A percentile compares a stretch with the other conserved stretches of the same genome.
These are phyloP conservation scores for Ophiognomonia clavigignenti-juglandacearum DNA, from an alignment of 2,329 filamentous ascomycete genomes.

Conservation along the genomic window DNA sequence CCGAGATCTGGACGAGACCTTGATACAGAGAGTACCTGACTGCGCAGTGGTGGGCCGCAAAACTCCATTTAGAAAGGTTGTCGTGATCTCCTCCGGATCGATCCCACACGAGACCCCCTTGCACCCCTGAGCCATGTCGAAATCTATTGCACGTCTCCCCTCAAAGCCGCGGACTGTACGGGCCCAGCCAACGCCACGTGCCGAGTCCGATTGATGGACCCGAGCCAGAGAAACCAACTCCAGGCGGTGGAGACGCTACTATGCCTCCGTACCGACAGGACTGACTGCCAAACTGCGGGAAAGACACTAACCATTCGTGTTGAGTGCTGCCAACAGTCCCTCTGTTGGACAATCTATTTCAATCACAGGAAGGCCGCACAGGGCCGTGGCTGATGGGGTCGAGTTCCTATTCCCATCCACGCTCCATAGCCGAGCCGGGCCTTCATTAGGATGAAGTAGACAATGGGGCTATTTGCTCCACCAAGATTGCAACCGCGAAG, in stretches of 20 bases:
- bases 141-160: conserved; percentile 11
- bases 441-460: too few relatives aligned
- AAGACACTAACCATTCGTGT: too few relatives aligned
- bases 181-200: conserved; percentile 10
- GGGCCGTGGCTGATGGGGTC: neutral
- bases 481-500: conserved; percentile 1
- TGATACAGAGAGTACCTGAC: conserved; percentile 1
- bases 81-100: neutral
- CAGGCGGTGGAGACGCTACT: neutral
- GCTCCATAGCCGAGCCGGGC: neutral
- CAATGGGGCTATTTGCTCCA: neutral
- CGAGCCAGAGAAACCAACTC: neutral
- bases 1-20: neutral
- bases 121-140: conserved; percentile 18
- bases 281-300: too few relatives aligned
- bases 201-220: conserved; percentile 8
- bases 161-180: neutral
- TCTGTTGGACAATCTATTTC: too few relatives aligned
- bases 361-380: conserved; percentile 1
- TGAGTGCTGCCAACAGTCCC: too few relatives aligned
- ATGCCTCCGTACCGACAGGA: too few relatives aligned
- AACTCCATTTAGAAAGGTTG: neutral
- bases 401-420: conserved; percentile 3
- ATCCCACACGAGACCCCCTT: conserved; percentile 9
- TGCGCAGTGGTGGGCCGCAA: neutral